Percentiles rank a stretch among this genome's conserved stretches.
Conservation (phyloP, 148 eudicot genomes). For the Amaranthus cruentus region DNA sequence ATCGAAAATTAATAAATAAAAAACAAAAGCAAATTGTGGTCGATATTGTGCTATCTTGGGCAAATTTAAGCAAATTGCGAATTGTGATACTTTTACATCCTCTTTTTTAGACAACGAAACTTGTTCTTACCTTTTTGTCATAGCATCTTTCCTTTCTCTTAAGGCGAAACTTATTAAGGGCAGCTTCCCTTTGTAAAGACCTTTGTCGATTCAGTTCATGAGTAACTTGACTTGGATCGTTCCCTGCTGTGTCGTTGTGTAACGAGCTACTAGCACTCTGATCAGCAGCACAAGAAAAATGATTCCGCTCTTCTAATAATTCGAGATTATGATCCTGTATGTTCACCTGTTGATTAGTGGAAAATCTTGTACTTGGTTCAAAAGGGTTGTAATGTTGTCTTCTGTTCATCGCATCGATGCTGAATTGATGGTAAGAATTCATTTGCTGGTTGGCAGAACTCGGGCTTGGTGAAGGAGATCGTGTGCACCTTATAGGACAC, state of each 20-base stretch:
- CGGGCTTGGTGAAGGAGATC: constrained; percentile 39
- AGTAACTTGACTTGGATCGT: constrained; percentile 25
- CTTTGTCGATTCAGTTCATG: constrained; percentile 36
- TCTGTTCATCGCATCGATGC: constrained; percentile 16
- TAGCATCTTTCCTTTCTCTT: constrained; percentile 94
- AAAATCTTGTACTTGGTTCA: constrained; percentile 32
- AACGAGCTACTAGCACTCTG: constrained; percentile 61
- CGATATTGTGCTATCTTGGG: too few species aligned
- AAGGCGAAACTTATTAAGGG: constrained; percentile 74
- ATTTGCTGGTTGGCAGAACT: constrained; percentile 35
- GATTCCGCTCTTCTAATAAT: constrained; percentile 28
- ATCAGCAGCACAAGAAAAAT: constrained; percentile 47
- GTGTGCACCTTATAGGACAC: constrained; percentile 30
- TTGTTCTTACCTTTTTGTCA: constrained; percentile 71
- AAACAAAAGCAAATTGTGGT: too few species aligned
- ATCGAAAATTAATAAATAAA: too few species aligned
- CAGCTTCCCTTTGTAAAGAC: constrained; percentile 66
- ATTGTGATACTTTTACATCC: too few species aligned
- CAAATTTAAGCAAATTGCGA: too few species aligned
- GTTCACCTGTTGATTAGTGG: constrained; percentile 29
- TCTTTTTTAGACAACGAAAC: neutral
- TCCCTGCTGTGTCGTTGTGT: constrained; percentile 34
- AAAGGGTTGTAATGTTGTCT: constrained; percentile 18
- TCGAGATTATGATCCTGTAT: constrained; percentile 37
- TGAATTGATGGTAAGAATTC: constrained; percentile 25